Base-by-base conservation (phyloP, 352 stramenopile species). In the Globisporangium nodosum region DNA sequence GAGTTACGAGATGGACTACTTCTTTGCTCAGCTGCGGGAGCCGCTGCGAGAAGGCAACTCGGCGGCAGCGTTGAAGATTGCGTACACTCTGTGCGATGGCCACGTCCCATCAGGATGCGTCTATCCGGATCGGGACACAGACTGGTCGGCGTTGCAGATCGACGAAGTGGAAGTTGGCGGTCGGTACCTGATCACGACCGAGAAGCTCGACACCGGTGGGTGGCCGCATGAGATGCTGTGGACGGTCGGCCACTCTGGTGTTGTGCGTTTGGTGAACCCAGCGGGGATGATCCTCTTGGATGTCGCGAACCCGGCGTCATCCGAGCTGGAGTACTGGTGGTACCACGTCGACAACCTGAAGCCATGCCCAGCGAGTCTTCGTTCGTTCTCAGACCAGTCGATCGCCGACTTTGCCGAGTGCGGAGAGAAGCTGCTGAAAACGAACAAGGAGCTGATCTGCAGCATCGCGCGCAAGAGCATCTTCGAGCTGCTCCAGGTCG, bases 1-100 rank as follows among this genome's bases (percentile, higher is more conserved):
- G 62, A 88, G 74, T 46, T 92, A 92, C 56, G 83, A 92, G 56
- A 92, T 92, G 83, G 81, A 92, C 39, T 92, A 92, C 40, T 92
- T 92, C 52, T 92, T 92, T 55, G 83, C 83, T 7, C 83, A 92
- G 51, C 57, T 92, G 18, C 78, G 83, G 42, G 83, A 92, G 49
- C 83, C 83, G 3, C 57, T 92, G 35, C 67, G 83, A 30, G 80
- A 92, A 73, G 83, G 83, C 12, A 90, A 92, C 40, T 73, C 75
- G 3, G 75, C 81, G 3, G 83, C 83, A 24, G 83, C 83, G 24
- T 68, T 89, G 57, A 89, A 90, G 66, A 92, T 92, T 43, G 83
- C 83, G 7, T 87, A 82, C 57, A 92, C 83, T 3, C 52, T 92
- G 3, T 92, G 83, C 52, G 83, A 92, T 56, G 83, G 83, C 0